Conservation (phyloP, 371 early-diverging fungal genomes). For the Mortierella sp. region DNA sequence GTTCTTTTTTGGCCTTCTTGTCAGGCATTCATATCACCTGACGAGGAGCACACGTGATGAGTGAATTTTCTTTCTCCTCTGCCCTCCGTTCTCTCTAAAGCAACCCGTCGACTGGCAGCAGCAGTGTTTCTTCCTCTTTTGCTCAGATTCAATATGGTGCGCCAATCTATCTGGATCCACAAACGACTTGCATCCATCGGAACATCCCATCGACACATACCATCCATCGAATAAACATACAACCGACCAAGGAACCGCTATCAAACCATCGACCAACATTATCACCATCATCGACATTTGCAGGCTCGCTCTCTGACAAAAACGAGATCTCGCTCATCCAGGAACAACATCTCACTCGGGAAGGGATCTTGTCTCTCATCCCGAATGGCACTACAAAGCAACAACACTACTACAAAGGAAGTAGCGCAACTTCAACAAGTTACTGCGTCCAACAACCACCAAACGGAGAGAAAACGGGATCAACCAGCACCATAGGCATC, state of each 20-base stretch:
- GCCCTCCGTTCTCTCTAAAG: background rate
- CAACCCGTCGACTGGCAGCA: background rate
- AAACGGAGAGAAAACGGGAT: too few species aligned
- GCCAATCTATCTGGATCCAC: background rate
- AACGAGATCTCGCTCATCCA: background rate
- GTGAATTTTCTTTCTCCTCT: too few species aligned
- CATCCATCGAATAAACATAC: slow-evolving; percentile 1
- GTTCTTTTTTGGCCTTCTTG: too few species aligned
- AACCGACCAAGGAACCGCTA: background rate
- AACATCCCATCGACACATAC: background rate
- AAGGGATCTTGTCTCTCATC: background rate
- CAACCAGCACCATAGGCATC: background rate
- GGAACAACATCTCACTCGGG: too few species aligned
- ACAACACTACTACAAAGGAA: too few species aligned
- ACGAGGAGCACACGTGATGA: too few species aligned
- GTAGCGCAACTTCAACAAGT: too few species aligned
- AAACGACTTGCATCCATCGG: background rate
- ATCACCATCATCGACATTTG: background rate
- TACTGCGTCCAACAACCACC: too few species aligned
- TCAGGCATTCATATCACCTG: too few species aligned
- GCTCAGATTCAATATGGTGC: slow-evolving; percentile 16
- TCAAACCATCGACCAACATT: background rate
- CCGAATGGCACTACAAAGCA: background rate
- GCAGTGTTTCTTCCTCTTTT: slow-evolving; percentile 12
- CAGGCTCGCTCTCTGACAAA: background rate